phyloP scores from a whole-genome alignment of 2,329 filamentous ascomycete species.

The Sarocladium kiliense region DNA sequence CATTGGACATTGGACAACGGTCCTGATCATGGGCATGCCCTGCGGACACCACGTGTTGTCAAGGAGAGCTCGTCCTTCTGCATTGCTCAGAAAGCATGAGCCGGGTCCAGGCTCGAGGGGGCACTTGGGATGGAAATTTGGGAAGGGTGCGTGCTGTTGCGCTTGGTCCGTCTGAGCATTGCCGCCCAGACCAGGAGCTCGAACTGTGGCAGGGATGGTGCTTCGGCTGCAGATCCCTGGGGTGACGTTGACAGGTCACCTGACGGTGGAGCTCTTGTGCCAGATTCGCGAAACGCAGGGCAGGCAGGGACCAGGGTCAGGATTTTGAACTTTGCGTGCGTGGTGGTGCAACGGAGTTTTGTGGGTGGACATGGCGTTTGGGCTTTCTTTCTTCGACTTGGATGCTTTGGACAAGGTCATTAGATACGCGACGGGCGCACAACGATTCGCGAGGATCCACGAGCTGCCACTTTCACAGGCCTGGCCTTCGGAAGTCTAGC shows the following conservation, averaged over 20 bases:
- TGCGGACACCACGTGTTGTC: neutral
- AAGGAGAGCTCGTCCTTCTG: neutral
- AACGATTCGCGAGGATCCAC: neutral
- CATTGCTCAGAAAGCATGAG: neutral
- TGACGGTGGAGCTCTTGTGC: neutral
- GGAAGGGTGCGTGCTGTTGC: no score
- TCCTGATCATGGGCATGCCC: conserved; percentile 4
- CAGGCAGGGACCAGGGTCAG: neutral
- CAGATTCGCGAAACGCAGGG: neutral
- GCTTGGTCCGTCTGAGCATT: neutral
- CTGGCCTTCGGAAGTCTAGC: no score
- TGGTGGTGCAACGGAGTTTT: no score
- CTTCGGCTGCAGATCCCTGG: conserved; percentile 7
- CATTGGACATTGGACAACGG: neutral
- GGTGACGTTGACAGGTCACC: conserved; percentile 2
- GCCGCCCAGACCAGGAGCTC: neutral
- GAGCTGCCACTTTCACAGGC: neutral
- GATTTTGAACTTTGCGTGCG: no score
- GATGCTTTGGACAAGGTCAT: no score
- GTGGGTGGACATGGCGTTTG: neutral
- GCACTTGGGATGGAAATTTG: neutral
- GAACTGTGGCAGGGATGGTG: neutral
- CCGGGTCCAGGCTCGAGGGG: no score
- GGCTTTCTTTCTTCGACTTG: no score
- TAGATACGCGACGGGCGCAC: neutral